phyloP scores from a whole-genome alignment of 768 basidiomycete species.

The Agaricus sinodeliciosus region DNA sequence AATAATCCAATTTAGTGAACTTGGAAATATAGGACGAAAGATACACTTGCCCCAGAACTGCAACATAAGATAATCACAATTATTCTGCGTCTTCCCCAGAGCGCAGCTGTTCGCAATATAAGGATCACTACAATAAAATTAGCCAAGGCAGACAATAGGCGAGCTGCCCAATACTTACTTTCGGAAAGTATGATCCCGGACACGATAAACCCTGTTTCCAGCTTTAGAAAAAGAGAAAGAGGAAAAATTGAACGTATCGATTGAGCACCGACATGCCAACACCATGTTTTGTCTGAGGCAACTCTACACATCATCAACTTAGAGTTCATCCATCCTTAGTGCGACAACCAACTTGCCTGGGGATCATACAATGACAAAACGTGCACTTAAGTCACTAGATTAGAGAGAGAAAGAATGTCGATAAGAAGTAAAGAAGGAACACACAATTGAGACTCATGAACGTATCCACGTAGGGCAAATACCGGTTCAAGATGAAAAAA shows the following conservation, averaged over 20 bases:
- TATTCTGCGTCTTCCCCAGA: constrained; percentile 32
- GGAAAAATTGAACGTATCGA: neutral
- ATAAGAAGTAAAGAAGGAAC: constrained; percentile 4
- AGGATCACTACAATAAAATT: constrained; percentile 24
- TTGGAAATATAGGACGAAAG: neutral
- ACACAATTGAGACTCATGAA: constrained; percentile 26
- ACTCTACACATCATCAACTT: constrained; percentile 12
- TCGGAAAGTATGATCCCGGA: constrained; percentile 31
- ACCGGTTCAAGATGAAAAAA: constrained; percentile 33
- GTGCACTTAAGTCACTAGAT: neutral
- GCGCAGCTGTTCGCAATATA: constrained; percentile 36
- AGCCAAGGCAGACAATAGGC: neutral
- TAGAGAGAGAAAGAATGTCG: neutral
- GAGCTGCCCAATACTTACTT: constrained; percentile 16
- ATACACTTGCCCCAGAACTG: constrained; percentile 16
- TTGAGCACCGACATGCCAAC: constrained; percentile 23
- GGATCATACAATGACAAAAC: constrained; percentile 16
- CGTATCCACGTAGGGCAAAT: constrained; percentile 32
- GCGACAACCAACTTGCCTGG: constrained; percentile 11
- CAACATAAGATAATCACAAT: constrained; percentile 25
- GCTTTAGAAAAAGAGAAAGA: neutral
- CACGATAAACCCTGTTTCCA: constrained; percentile 24
- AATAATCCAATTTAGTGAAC: neutral
- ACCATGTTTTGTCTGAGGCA: constrained; percentile 21
- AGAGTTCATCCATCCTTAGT: neutral